Evolutionary conservation across 2,329 filamentous ascomycete species (phyloP).

Genomic region (Fusarium sp.): DNA sequence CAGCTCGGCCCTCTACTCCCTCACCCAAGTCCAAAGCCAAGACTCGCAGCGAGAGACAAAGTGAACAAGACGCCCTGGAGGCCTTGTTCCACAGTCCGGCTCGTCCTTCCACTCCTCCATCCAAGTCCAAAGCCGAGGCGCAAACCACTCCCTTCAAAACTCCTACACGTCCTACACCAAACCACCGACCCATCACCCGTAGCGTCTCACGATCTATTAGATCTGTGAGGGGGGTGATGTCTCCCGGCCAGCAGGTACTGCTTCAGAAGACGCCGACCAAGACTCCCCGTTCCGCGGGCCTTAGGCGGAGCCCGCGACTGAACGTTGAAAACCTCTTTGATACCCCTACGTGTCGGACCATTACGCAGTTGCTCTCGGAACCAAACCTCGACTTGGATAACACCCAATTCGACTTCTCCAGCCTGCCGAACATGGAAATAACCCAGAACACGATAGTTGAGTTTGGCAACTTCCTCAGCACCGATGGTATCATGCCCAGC

Average conservation of each 20-base stretch:
- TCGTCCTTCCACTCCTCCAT: slow-evolving; percentile 66
- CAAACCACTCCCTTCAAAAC: slow-evolving; percentile 69
- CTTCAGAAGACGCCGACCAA: slow-evolving; percentile 64
- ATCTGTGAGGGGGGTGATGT: slow-evolving; percentile 58
- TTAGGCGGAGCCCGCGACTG: slow-evolving; percentile 59
- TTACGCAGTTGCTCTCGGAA: slow-evolving; percentile 74
- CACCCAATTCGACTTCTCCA: slow-evolving; percentile 59
- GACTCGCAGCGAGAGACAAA: slow-evolving; percentile 12
- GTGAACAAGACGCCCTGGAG: slow-evolving; percentile 66
- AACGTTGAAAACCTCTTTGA: slow-evolving; percentile 56
- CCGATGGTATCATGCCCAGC: slow-evolving; percentile 61
- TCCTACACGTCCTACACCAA: slow-evolving; percentile 71
- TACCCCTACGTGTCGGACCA: slow-evolving; percentile 72
- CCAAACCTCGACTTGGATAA: slow-evolving; percentile 59
- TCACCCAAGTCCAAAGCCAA: slow-evolving; percentile 59
- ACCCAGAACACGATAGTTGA: slow-evolving; percentile 55
- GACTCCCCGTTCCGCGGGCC: slow-evolving; percentile 53
- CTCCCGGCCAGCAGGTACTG: slow-evolving; percentile 57
- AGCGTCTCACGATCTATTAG: slow-evolving; percentile 70
- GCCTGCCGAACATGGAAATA: slow-evolving; percentile 54
- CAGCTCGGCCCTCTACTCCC: slow-evolving; percentile 63
- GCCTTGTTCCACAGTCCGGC: slow-evolving; percentile 74
- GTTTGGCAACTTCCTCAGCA: slow-evolving; percentile 62
- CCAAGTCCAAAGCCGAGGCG: slow-evolving; percentile 53
- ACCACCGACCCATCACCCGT: slow-evolving; percentile 70